These are phyloP conservation scores for Penicillium chermesinum DNA, from an alignment of 495 filamentous ascomycete genomes.

Conservation along the genomic window DNA sequence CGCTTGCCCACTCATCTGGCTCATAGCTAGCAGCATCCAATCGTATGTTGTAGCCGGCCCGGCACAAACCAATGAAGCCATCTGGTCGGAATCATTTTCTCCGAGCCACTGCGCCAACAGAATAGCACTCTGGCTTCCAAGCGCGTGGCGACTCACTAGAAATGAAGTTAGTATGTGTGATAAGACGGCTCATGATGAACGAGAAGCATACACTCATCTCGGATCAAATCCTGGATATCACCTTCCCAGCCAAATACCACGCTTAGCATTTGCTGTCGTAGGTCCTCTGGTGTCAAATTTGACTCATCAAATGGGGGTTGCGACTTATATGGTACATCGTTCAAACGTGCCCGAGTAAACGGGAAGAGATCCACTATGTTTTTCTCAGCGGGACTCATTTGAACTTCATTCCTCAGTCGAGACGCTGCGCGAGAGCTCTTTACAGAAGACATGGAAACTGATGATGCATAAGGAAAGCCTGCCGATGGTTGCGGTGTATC, in stretches of 20 bases:
- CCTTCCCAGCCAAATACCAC: slow-evolving; percentile 94
- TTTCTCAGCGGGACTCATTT: slow-evolving; percentile 55
- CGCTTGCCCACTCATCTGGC: slow-evolving; percentile 70
- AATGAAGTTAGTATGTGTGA: slow-evolving; percentile 6
- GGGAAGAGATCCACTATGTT: slow-evolving; percentile 58
- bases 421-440: slow-evolving; percentile 63
- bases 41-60: slow-evolving; percentile 84
- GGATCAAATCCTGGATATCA: slow-evolving; percentile 75
- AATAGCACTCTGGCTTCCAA: slow-evolving; percentile 68
- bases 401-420: slow-evolving; percentile 75
- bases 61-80: slow-evolving; percentile 66
- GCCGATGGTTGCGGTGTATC: slow-evolving; percentile 40
- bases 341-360: slow-evolving; percentile 66
- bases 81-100: slow-evolving; percentile 73
- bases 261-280: slow-evolving; percentile 86
- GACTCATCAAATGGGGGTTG: slow-evolving; percentile 56
- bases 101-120: slow-evolving; percentile 89
- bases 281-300: slow-evolving; percentile 72
- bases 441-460: slow-evolving; percentile 61
- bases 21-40: slow-evolving; percentile 96
- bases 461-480: slow-evolving; percentile 37
- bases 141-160: slow-evolving; percentile 58
- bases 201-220: slow-evolving; percentile 60
- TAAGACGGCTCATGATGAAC: slow-evolving; percentile 23
- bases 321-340: slow-evolving; percentile 72